These are phyloP conservation scores for Arthrobotrys megalospora DNA, from an alignment of 2,329 filamentous ascomycete species.

Conservation along the genomic window DNA sequence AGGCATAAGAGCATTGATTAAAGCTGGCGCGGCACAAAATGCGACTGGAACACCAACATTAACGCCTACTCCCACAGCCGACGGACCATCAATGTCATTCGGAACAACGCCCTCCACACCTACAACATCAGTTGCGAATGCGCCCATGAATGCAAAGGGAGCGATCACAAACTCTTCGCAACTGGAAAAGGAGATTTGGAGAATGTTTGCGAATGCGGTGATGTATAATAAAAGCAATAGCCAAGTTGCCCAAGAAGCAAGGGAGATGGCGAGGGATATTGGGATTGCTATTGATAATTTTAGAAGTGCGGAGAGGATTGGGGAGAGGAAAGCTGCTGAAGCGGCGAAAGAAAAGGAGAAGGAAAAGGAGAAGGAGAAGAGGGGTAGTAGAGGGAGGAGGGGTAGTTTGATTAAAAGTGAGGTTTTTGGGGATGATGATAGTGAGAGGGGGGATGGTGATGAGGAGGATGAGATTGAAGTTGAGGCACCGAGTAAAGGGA, in stretches of 20 bases:
- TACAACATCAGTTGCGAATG: conserved; percentile 76
- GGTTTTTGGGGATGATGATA: conserved; percentile 56
- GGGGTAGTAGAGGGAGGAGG: conserved; percentile 36
- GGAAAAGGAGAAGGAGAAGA: conserved; percentile 42
- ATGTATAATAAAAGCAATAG: conserved; percentile 82
- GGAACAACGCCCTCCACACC: conserved; percentile 74
- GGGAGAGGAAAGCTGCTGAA: conserved; percentile 62
- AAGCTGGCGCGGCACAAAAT: conserved; percentile 73
- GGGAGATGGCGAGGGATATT: conserved; percentile 64
- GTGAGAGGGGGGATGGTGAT: conserved; percentile 43
- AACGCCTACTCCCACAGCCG: conserved; percentile 75
- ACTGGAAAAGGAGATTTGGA: conserved; percentile 90
- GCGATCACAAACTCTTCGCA: conserved; percentile 94
- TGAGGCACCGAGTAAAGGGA: conserved; percentile 17
- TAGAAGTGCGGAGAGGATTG: conserved; percentile 64
- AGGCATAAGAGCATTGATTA: conserved; percentile 80
- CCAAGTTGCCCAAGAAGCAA: conserved; percentile 61
- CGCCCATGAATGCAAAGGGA: conserved; percentile 73
- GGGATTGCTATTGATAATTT: conserved; percentile 64
- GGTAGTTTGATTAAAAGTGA: conserved; percentile 58
- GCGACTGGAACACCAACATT: conserved; percentile 74
- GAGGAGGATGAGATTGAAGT: conserved; percentile 29
- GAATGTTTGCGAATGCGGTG: conserved; percentile 97
- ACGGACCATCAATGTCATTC: conserved; percentile 69
- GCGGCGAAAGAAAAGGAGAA: conserved; percentile 57